Evolutionary conservation across 1,284 basidiomycete species (phyloP), one percentile per base, ranked within the genome.

Genomic region (Anthracocystis setariae): DNA sequence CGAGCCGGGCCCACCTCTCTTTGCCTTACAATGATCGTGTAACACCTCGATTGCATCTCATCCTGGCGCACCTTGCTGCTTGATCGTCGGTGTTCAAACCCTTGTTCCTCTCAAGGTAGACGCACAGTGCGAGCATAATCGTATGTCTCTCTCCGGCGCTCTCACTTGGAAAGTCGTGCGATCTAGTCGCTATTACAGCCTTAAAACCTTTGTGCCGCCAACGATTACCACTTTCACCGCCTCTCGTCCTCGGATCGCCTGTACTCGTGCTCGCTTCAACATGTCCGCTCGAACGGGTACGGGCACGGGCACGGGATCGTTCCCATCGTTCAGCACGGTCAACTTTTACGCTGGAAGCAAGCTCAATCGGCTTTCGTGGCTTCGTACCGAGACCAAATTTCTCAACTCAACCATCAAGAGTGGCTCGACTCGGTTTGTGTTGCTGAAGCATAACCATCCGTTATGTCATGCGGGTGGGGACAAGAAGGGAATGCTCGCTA

Each of bases 281-380:
- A 55, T 54, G 56, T 39, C 66, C 2, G 27, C 17, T 23, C 24
- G 52, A 1, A 43, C 35, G 5, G 57, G n/a, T n/a, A n/a, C n/a
- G n/a, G n/a, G n/a, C n/a, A n/a, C 20, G 15, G 42, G 37, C 20
- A 48, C 58, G n/a, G 59, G 50, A 5, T 25, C 27, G 13, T 72
- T 67, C 29, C 63, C 63, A 4, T 66, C 62, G 13, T 72, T 72
- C 27, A 52, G 50, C 27, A 73, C 75, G n/a, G 71, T 77, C 60
- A 81, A 81, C 56, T 81, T 78, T 35, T 82, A 76, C 44, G 73
- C 74, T 8, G 80, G 80, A 12, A 51, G 50, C 46, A 63, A 67
- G 48, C 73, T 83, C 39, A 78, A 79, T 37, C 76, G 81, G 24
- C 74, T 79, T 18, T 81, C 79, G 5, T 83, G 81, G 81, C 57